Evolutionary conservation across 2,329 filamentous ascomycete species (phyloP).

Genomic region (Penicillium oxalicum): DNA sequence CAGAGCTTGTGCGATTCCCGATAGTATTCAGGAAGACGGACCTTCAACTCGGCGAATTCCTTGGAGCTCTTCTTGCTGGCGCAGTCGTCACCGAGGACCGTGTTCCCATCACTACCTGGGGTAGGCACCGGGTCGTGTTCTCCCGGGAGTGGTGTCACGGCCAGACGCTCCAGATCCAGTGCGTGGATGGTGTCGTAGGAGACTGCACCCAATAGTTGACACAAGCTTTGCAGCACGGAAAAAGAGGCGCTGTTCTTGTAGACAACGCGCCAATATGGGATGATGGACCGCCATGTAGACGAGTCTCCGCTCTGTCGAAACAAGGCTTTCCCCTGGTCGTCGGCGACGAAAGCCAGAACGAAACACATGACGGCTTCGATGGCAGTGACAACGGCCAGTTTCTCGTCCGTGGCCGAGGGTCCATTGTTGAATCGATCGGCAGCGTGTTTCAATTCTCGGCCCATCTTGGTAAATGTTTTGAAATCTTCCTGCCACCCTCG

Average conservation of each 20-base stretch:
- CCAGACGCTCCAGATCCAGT: constrained; percentile 42
- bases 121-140: constrained; percentile 38
- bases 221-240: constrained; percentile 41
- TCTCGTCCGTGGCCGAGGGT: constrained; percentile 28
- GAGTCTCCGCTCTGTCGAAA: constrained; percentile 36
- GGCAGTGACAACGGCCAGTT: constrained; percentile 35
- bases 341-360: constrained; percentile 42
- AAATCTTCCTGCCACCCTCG: constrained; percentile 41
- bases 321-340: constrained; percentile 35
- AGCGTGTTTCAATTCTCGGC: constrained; percentile 43
- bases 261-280: constrained; percentile 45
- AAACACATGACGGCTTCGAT: constrained; percentile 45
- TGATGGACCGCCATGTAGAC: constrained; percentile 43
- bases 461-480: constrained; percentile 38
- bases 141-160: constrained; percentile 34
- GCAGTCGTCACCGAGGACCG: constrained; percentile 30
- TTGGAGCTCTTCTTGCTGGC: constrained; percentile 30
- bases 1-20: constrained; percentile 40
- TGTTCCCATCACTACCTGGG: constrained; percentile 39
- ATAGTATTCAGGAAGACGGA: constrained; percentile 36
- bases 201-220: constrained; percentile 42
- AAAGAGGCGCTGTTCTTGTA: constrained; percentile 34
- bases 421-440: constrained; percentile 33
- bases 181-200: constrained; percentile 43
- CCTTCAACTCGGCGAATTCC: constrained; percentile 38